Base-by-base conservation (phyloP, 148 eudicot species). In the Fagopyrum tataricum region DNA sequence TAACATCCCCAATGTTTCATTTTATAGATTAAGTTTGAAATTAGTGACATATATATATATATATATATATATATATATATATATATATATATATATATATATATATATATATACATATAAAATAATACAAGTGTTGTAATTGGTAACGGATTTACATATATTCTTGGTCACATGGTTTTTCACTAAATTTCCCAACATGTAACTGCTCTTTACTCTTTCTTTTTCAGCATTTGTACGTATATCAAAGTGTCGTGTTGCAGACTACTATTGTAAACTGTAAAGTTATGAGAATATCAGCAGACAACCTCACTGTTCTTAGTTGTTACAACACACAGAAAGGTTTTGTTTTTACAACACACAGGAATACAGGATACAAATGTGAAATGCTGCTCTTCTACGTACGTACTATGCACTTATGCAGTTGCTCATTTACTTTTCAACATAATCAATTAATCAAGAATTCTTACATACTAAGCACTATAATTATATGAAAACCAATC, bases 271-370 rank as follows among this genome's bases (percentile, higher is more conserved):
- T 59, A 24, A 24, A 59, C 17, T 59, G 64, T 23, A 56, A 59
- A 24, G 39, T 24, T 59, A 23, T 56, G 37, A 59, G 40, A 59
- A 24, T 59, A 23, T 21, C 14, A 59, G 66, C 39, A 24, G 66
- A 59, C 66, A 59, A 59, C 66, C 23, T 59, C 40, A 23, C 17
- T 59, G 66, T 59, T 59, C 37, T 31, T 31, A 31, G 37, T 31
- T 59, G 66, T 59, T 59, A 59, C 66, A 59, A 59, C 66, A 59
- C 31, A 2, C 62, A 18, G 31, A 56, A 49, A 49, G 62, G 31
- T 31, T 11, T 23, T 31, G 66, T 39, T 59, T 20, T 58, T 37
- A 20, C 11, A 58, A n/a, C 39, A 58, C 24, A 55, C 23, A 21
- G 39, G 39, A 24, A 58, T 20, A 55, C 23, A 21, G 39, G 39